Evolutionary conservation across 2,329 filamentous ascomycete genomes (phyloP).

Genomic region (Alternaria incomplexa): DNA sequence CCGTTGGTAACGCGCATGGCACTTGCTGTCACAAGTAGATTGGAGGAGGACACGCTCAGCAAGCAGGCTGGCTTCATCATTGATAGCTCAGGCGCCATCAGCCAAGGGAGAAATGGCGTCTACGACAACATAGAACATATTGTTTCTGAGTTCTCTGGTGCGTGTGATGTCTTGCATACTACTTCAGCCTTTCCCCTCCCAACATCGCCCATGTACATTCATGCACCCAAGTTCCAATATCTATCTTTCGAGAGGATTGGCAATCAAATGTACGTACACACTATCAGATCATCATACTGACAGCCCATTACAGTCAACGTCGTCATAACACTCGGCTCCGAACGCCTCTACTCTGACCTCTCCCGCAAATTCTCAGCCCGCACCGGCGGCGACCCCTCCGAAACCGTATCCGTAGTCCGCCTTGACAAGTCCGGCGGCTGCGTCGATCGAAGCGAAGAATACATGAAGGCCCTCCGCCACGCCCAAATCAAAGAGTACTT

Average conservation of each 20-base stretch:
- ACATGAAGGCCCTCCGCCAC: conserved; percentile 76
- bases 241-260: neutral
- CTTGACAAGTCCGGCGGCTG: conserved; percentile 87
- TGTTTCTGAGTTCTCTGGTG: conserved; percentile 70
- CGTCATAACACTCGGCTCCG: conserved; percentile 81
- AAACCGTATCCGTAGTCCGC: conserved; percentile 75
- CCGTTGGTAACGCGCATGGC: conserved; percentile 78
- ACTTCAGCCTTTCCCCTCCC: neutral
- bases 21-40: conserved; percentile 75
- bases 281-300: conserved; percentile 24
- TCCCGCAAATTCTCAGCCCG: conserved; percentile 66
- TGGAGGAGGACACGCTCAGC: conserved; percentile 76
- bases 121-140: conserved; percentile 84
- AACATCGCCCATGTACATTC: neutral
- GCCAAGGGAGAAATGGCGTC: conserved; percentile 66
- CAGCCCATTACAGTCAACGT: conserved; percentile 67
- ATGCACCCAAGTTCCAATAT: neutral
- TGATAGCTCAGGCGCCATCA: conserved; percentile 77
- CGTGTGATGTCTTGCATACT: conserved; percentile 39
- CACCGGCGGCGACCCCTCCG: conserved; percentile 59
- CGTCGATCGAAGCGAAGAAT: conserved; percentile 74
- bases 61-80: conserved; percentile 81
- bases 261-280: conserved; percentile 1
- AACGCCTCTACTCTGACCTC: conserved; percentile 77
- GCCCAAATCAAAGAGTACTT: conserved; percentile 90